These are phyloP conservation scores for Tephrocybe sp. DNA, from an alignment of 768 basidiomycete genomes.

Conservation along the genomic window DNA sequence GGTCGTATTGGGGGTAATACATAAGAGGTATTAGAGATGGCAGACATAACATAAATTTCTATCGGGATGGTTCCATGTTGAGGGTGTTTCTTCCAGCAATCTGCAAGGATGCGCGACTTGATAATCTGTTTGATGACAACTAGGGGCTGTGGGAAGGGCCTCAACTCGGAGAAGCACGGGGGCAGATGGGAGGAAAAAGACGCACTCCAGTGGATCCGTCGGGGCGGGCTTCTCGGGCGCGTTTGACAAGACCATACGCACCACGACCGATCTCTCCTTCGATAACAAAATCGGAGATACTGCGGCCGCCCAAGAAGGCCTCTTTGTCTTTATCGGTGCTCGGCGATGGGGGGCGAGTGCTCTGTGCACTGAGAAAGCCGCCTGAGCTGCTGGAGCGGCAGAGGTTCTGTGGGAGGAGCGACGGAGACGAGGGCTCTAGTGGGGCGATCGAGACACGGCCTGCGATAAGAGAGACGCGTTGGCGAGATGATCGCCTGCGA, in stretches of 20 bases:
- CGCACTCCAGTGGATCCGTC: conserved; percentile 87
- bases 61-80: conserved; percentile 96
- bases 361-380: conserved; percentile 61
- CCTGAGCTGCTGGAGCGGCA: conserved; percentile 63
- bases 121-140: conserved; percentile 98
- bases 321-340: conserved; percentile 40
- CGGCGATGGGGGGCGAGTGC: conserved; percentile 68
- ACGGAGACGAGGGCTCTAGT: conserved; percentile 68
- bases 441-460: conserved; percentile 79
- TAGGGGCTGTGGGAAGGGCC: conserved; percentile 58
- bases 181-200: conserved; percentile 16
- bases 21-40: conserved; percentile 80
- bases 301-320: conserved; percentile 59
- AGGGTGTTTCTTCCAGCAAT: conserved; percentile 99
- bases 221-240: conserved; percentile 72
- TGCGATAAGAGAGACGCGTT: conserved; percentile 81
- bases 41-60: conserved; percentile 94
- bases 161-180: conserved; percentile 20
- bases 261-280: conserved; percentile 90
- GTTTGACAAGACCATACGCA: conserved; percentile 93
- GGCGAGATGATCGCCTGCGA: conserved; percentile 78
- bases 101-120: conserved; percentile 96
- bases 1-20: conserved; percentile 76
- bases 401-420: conserved; percentile 59
- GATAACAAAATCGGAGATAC: conserved; percentile 84